These are phyloP conservation scores for Luffa acutangula DNA, from an alignment of 306 rosid species.

Conservation along the genomic window DNA sequence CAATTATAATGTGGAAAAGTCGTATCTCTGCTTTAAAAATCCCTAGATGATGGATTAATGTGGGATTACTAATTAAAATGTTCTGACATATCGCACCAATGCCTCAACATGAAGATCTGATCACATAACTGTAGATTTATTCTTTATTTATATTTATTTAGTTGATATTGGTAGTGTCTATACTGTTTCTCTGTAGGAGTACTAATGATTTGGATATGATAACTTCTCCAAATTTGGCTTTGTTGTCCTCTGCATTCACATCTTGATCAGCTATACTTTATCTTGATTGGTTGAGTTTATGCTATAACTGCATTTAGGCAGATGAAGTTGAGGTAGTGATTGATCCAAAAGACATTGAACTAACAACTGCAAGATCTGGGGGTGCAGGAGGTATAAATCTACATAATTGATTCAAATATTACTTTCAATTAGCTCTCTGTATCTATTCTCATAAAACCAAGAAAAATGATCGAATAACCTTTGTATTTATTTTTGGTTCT, in stretches of 20 bases:
- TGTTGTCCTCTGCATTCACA: slow-evolving; percentile 3
- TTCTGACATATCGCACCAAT: not conserved
- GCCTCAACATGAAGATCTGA: not conserved
- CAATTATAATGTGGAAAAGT: not conserved
- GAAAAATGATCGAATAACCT: slow-evolving; percentile 5
- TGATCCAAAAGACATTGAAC: slow-evolving; percentile 94
- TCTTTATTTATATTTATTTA: not conserved
- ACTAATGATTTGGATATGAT: not conserved
- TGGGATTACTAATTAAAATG: not conserved
- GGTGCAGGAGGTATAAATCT: slow-evolving; percentile 92
- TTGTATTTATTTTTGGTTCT: slow-evolving; percentile 15
- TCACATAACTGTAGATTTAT: not conserved
- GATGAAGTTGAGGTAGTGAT: slow-evolving; percentile 94
- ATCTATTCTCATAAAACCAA: not conserved
- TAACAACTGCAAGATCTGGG: slow-evolving; percentile 90
- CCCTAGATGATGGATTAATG: not conserved
- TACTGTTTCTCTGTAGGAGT: not conserved
- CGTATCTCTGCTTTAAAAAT: not conserved
- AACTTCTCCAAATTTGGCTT: not conserved
- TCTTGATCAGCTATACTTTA: not conserved
- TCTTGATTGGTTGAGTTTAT: slow-evolving; percentile 9
- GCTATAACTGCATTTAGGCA: slow-evolving; percentile 41
- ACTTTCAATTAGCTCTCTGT: not conserved
- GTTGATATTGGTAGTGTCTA: not conserved
- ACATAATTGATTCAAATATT: not conserved